These are phyloP conservation scores for Vinca major DNA, from an alignment of 305 asterid species.

Conservation along the genomic window DNA sequence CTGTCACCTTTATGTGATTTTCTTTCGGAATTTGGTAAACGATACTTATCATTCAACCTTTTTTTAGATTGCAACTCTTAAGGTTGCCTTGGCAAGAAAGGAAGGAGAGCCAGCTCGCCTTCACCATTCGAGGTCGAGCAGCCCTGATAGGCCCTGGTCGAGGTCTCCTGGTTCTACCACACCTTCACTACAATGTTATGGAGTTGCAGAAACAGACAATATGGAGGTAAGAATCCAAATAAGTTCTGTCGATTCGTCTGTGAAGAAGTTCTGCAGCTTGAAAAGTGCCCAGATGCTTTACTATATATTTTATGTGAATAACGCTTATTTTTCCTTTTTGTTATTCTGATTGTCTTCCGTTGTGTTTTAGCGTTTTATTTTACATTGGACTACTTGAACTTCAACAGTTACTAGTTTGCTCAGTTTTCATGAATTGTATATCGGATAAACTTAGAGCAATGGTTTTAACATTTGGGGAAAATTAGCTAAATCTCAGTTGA, in stretches of 20 bases:
- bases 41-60: conserved; percentile 2
- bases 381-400: no score
- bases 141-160: conserved; percentile 45
- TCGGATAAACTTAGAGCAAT: neutral
- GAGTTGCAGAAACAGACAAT: conserved; percentile 32
- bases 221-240: conserved; percentile 36
- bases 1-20: neutral
- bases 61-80: conserved; percentile 61
- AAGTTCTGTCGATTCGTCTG: neutral
- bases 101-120: conserved; percentile 36
- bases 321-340: neutral
- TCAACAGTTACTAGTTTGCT: no score
- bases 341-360: no score
- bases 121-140: conserved; percentile 29
- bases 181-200: conserved; percentile 39
- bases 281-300: no score
- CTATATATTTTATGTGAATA: no score
- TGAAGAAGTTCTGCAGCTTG: neutral
- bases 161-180: conserved; percentile 22
- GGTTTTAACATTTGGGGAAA: neutral
- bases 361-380: no score
- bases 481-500: neutral
- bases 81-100: conserved; percentile 67
- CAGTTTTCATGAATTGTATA: no score
- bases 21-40: neutral